Conservation (phyloP, 2,329 filamentous ascomycete species). For the Daldinia sp. region DNA sequence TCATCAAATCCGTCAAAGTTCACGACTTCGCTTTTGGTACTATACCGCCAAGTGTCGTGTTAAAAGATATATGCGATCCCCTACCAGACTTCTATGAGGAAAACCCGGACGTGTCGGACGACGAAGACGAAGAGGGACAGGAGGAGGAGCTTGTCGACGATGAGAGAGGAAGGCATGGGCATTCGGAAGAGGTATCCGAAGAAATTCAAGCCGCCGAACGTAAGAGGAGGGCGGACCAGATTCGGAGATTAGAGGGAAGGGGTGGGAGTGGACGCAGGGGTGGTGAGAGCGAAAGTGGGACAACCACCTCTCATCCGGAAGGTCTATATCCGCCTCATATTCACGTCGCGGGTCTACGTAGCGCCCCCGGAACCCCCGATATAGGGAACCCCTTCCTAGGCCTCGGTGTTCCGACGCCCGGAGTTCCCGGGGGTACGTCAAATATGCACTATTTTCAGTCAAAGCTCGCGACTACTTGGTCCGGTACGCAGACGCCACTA, state of each 20-base stretch:
- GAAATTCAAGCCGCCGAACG: constrained; percentile 48
- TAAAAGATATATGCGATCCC: constrained; percentile 97
- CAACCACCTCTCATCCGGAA: constrained; percentile 36
- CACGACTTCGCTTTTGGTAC: constrained; percentile 93
- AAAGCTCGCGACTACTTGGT: constrained; percentile 74
- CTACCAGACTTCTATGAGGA: constrained; percentile 96
- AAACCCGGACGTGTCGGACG: constrained; percentile 69
- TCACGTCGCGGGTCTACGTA: constrained; percentile 49
- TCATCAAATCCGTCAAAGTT: constrained; percentile 95
- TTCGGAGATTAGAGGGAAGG: constrained; percentile 40
- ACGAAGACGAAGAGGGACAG: constrained; percentile 55
- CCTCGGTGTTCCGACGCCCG: constrained; percentile 62
- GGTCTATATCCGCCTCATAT: constrained; percentile 51
- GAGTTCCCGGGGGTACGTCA: constrained; percentile 74
- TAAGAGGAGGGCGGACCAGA: constrained; percentile 47
- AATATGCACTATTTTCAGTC: constrained; percentile 86
- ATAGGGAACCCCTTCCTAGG: constrained; percentile 65
- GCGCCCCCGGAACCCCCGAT: constrained; percentile 52
- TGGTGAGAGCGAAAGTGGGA: constrained; percentile 30
- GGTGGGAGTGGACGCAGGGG: constrained; percentile 21
- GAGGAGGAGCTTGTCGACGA: constrained; percentile 47
- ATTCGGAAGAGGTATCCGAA: constrained; percentile 45
- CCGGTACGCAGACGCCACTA: constrained; percentile 79
- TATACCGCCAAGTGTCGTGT: constrained; percentile 82
- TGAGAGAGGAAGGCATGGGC: constrained; percentile 27